phyloP scores from a whole-genome alignment of 805 yeast species.

The Candida hispaniensis region DNA sequence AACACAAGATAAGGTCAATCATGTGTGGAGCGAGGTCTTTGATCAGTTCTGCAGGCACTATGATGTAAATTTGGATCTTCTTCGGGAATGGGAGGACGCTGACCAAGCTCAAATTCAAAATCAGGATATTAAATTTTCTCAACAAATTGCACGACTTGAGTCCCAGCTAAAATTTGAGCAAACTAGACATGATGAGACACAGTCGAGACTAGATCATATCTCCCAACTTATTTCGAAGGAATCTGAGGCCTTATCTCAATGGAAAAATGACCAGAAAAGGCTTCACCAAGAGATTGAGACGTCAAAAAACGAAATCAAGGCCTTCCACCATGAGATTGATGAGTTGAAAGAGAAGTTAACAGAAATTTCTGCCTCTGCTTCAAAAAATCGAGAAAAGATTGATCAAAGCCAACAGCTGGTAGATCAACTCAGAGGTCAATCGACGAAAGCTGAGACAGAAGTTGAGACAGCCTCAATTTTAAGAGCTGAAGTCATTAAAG shows the following conservation, averaged over 20 bases:
- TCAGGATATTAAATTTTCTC: conserved; percentile 43
- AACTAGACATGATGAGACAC: conserved; percentile 46
- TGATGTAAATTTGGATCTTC: conserved; percentile 36
- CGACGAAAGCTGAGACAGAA: conserved; percentile 21
- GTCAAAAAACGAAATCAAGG: conserved; percentile 20
- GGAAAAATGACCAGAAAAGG: conserved; percentile 31
- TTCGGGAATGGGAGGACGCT: conserved; percentile 55
- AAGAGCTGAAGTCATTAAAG: conserved; percentile 34
- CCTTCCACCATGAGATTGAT: conserved; percentile 18
- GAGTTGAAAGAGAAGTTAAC: conserved; percentile 9
- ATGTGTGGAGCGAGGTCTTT: conserved; percentile 23
- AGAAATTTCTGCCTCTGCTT: conserved; percentile 1
- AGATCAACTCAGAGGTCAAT: conserved; percentile 16
- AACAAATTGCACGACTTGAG: conserved; percentile 49
- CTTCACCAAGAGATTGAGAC: conserved; percentile 34
- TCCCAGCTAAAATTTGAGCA: conserved; percentile 55
- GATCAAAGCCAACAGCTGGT: conserved; percentile 16
- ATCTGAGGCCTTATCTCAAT: conserved; percentile 30
- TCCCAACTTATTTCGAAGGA: conserved; percentile 31
- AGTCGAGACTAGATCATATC: conserved; percentile 35
- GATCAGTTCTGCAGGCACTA: conserved; percentile 44
- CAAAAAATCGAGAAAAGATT: conserved; percentile 8
- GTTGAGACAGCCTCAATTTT: conserved; percentile 19
- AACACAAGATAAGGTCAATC: conserved; percentile 1
- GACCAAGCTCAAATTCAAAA: conserved; percentile 20